Conservation (phyloP, 139 green algal species). For the Chlorella sp. region DNA sequence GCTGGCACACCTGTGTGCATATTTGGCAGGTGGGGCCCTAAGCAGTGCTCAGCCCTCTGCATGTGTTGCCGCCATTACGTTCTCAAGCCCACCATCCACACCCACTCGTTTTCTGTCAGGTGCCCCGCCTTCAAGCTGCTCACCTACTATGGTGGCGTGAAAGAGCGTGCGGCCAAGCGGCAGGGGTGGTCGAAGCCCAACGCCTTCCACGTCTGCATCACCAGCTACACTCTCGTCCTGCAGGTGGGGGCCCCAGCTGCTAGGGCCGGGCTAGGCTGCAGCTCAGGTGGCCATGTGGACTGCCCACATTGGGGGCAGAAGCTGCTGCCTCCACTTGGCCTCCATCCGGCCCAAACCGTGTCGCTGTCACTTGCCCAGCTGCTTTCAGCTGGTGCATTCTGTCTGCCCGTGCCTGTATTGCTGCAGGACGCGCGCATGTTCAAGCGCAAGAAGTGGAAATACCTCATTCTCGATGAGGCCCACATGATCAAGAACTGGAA, state of each 20-base stretch:
- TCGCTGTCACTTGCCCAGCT: too few species aligned
- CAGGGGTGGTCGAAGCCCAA: slow-evolving; percentile 98
- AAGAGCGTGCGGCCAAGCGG: slow-evolving; percentile 95
- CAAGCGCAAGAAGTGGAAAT: slow-evolving; percentile 97
- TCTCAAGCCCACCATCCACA: not conserved
- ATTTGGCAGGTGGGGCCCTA: too few species aligned
- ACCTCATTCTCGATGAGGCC: slow-evolving; percentile 99
- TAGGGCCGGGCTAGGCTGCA: too few species aligned
- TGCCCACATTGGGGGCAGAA: too few species aligned
- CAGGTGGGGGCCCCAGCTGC: slow-evolving; percentile 52
- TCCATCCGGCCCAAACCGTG: too few species aligned
- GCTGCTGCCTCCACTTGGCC: too few species aligned
- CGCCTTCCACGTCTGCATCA: slow-evolving; percentile 99
- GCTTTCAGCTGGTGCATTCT: not conserved
- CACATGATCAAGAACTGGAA: slow-evolving; percentile 99
- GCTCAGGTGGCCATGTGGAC: too few species aligned
- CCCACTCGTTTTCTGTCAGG: not conserved
- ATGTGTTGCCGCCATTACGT: too few species aligned
- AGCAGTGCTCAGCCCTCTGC: too few species aligned
- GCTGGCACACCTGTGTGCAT: too few species aligned
- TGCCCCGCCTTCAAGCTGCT: slow-evolving; percentile 99
- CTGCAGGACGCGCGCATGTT: slow-evolving; percentile 94
- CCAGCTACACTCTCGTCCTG: slow-evolving; percentile 95
- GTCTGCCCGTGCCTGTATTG: not conserved
- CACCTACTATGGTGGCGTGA: slow-evolving; percentile 96